Evolutionary conservation across 345 rosid species (phyloP).

Genomic region (Carallia brachiata): DNA sequence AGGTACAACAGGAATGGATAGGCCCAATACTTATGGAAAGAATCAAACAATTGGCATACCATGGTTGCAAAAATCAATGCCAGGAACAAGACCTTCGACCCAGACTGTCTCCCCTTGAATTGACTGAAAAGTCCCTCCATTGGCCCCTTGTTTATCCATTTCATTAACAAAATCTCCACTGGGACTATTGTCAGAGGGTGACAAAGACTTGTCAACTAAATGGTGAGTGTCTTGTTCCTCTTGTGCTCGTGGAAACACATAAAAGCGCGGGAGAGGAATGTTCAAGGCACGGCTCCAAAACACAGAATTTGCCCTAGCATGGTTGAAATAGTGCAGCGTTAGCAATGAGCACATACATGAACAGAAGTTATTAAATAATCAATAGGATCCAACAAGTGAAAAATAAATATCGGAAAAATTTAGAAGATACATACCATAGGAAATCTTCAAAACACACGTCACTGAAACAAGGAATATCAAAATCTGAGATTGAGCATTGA

Average conservation of each 20-base stretch:
- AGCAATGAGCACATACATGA: background rate
- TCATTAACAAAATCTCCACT: constrained; percentile 14
- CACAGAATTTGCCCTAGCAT: constrained; percentile 82
- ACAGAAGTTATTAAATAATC: constrained; percentile 1
- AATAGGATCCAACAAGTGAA: constrained; percentile 5
- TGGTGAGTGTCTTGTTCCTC: constrained; percentile 29
- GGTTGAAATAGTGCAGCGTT: constrained; percentile 19
- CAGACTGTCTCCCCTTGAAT: constrained; percentile 63
- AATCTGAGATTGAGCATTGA: background rate
- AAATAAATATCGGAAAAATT: background rate
- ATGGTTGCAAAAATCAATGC: constrained; percentile 97
- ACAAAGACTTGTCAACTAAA: constrained; percentile 15
- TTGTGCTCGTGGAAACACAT: constrained; percentile 69
- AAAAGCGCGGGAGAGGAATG: constrained; percentile 85
- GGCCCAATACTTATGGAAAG: background rate
- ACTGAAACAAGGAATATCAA: constrained; percentile 40
- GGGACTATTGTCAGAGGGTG: constrained; percentile 20
- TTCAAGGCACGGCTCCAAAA: constrained; percentile 96
- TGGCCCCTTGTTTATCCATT: constrained; percentile 34
- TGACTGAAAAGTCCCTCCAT: constrained; percentile 33
- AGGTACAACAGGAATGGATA: no score
- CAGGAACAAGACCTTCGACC: constrained; percentile 98
- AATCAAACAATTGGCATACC: constrained; percentile 43
- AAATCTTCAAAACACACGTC: constrained; percentile 74
- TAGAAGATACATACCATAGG: constrained; percentile 60